Conservation (phyloP, 345 rosid genomes). For the Syzygium grande region DNA sequence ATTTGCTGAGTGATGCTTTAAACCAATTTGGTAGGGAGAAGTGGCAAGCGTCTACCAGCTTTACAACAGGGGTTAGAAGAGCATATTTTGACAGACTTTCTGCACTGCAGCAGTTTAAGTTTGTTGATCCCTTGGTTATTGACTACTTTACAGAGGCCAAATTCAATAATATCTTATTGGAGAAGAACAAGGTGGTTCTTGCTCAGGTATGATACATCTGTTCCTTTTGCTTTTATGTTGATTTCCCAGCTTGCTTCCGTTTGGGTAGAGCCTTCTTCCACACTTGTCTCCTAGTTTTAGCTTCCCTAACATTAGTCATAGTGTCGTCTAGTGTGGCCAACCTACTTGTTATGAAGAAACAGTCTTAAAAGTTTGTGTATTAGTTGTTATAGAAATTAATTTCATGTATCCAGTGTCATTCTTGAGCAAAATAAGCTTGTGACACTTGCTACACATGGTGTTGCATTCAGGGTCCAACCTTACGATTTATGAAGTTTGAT, state of each 20-base stretch:
- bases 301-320: not conserved
- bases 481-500: slow-evolving; percentile 13
- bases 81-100: slow-evolving; percentile 36
- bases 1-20: not conserved
- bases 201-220: slow-evolving; percentile 28
- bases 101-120: slow-evolving; percentile 41
- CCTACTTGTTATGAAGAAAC: not conserved
- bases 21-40: slow-evolving; percentile 21
- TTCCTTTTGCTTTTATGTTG: not conserved
- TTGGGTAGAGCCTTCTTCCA: not conserved
- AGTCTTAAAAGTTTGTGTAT: not conserved
- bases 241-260: not conserved
- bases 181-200: slow-evolving; percentile 25
- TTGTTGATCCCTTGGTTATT: slow-evolving; percentile 32
- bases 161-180: slow-evolving; percentile 24
- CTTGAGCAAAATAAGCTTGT: not conserved
- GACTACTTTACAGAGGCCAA: slow-evolving; percentile 9
- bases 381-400: not conserved
- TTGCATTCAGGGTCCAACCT: slow-evolving; percentile 26
- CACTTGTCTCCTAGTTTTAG: not conserved
- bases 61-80: slow-evolving; percentile 26
- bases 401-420: not conserved
- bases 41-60: slow-evolving; percentile 19
- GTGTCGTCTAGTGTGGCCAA: not conserved
- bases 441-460: not conserved